Base-by-base conservation (phyloP, 805 yeast species). In the Ogataea kodamae region DNA sequence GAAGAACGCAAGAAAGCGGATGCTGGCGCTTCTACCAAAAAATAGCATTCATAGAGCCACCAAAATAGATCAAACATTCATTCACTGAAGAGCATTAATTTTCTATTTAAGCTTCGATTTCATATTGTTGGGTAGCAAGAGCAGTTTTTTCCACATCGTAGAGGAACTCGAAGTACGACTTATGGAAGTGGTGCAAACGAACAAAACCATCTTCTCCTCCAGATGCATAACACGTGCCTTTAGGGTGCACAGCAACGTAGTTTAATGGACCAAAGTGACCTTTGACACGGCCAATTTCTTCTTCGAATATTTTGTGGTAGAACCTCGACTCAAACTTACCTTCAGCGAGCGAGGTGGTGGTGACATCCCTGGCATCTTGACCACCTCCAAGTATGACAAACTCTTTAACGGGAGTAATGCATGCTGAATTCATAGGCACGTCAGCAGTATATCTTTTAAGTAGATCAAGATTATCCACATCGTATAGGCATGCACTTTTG, bases 191-290 rank as follows among this genome's bases (percentile, higher is more conserved):
- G 64, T 92, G 97, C 44, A 92, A 74, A 68, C 98, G 86, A 43
- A 92, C 83, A 55, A 77, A 86, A 62, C 99, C 99, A 69, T 92
- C 99, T 72, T 92, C 98, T 57, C 96, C 95, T 31, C 98, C 99
- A 39, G 95, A 81, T n/a, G 94, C 89, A 61, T 83, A 92, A 30
- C 90, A 81, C 20, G 82, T 76, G 37, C 97, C 98, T 52, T 79
- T 81, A 37, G 99, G 98, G 63, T 88, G 96, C 34, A 87, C 84
- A 19, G 96, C 96, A 44, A 92, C 74, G 48, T 84, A 78, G 69
- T 92, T 92, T 54, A 92, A 76, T 29, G 99, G 99, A 71, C 99
- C 99, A 72, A 92, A 92, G 69, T 92, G 99, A 39, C 98, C 99
- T 65, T 84, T 86, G 31, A 92, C 90, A 66, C 96, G 81, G 48